Percentiles rank a stretch among this genome's conserved stretches.
phyloP scores from a whole-genome alignment of 73 alveolate genomes.

The Stentor coeruleus region DNA sequence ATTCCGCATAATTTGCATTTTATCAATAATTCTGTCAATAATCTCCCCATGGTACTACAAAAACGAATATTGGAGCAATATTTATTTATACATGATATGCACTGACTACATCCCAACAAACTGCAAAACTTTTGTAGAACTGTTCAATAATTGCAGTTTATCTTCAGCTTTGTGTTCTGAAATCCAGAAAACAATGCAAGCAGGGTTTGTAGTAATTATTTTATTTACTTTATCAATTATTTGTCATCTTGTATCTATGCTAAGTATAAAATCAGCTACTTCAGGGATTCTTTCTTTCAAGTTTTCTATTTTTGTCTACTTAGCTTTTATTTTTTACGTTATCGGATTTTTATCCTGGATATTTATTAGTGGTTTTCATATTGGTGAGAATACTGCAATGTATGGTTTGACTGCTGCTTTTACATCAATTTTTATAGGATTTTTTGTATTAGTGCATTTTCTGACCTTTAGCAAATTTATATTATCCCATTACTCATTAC shows the following conservation, averaged over 20 bases:
- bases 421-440: not conserved
- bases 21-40: not conserved
- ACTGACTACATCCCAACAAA: not conserved
- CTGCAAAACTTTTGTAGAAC: not conserved
- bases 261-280: not conserved
- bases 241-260: not conserved
- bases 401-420: not conserved
- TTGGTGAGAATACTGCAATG: not conserved
- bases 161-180: not conserved
- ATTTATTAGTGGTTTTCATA: not conserved
- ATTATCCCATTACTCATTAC: not conserved
- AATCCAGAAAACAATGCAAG: not conserved
- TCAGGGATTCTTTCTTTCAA: not conserved
- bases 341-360: not conserved
- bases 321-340: not conserved
- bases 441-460: not conserved
- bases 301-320: too few relatives aligned
- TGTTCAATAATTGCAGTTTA: not conserved
- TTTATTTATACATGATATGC: not conserved
- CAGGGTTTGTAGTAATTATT: not conserved
- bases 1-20: not conserved
- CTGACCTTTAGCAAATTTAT: not conserved
- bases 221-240: not conserved
- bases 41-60: not conserved
- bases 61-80: too few relatives aligned